These are phyloP conservation scores for Naganishia liquefaciens DNA, from an alignment of 1,284 basidiomycete genomes.

Conservation along the genomic window DNA sequence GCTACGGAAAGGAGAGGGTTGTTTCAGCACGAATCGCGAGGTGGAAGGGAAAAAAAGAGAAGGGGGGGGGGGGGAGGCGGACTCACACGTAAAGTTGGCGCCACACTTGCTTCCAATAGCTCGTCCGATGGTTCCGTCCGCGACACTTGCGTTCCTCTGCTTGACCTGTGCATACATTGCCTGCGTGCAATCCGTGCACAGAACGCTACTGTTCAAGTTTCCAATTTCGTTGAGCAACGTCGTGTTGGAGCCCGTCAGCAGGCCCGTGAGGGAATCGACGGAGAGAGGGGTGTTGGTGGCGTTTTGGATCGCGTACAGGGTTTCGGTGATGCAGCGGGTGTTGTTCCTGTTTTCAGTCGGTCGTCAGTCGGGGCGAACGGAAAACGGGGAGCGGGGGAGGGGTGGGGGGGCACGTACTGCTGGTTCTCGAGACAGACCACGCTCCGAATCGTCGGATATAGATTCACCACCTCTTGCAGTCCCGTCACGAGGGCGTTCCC, in stretches of 20 bases:
- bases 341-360: conserved; percentile 38
- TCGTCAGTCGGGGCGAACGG: conserved; percentile 14
- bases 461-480: conserved; percentile 34
- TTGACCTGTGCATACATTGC: conserved; percentile 45
- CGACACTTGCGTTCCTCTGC: conserved; percentile 42
- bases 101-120: conserved; percentile 43
- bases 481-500: conserved; percentile 23
- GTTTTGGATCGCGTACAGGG: conserved; percentile 44
- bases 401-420: conserved; percentile 39
- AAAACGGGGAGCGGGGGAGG: background rate
- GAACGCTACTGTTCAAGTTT: conserved; percentile 37
- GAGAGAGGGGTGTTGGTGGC: conserved; percentile 39
- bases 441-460: conserved; percentile 42
- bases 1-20: conserved; percentile 22
- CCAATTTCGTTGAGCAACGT: conserved; percentile 32
- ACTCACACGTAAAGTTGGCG: conserved; percentile 45
- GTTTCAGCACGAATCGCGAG: conserved; percentile 7
- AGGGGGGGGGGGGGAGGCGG: background rate
- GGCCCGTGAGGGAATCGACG: conserved; percentile 36
- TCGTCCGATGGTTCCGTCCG: conserved; percentile 37
- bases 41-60: background rate
- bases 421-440: conserved; percentile 47
- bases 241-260: conserved; percentile 38
- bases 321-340: conserved; percentile 45
- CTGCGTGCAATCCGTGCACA: conserved; percentile 48